phyloP scores from a whole-genome alignment of 345 rosid genomes.

The Limnanthes douglasii region DNA sequence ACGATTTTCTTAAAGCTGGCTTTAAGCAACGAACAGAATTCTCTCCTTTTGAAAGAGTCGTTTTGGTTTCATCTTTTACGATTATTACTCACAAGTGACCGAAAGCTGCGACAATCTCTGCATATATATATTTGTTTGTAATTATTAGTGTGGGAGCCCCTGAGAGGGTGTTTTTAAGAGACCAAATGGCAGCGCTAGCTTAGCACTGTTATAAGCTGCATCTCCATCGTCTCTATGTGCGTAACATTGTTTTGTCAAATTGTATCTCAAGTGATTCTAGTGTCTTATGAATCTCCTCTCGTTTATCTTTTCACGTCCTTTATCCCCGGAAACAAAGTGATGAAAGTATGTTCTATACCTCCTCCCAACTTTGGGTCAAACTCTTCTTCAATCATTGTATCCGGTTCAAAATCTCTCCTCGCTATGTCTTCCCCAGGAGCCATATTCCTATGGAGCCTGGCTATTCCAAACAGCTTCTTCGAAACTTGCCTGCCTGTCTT shows the following conservation, averaged over 20 bases:
- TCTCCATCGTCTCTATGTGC: constrained; percentile 8
- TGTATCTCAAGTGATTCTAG: constrained; percentile 9
- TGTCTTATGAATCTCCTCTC: constrained; percentile 13
- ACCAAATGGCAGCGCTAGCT: constrained; percentile 15
- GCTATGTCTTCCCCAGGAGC: constrained; percentile 58
- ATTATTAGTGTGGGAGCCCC: constrained; percentile 9
- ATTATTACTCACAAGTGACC: constrained; percentile 14
- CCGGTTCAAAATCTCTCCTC: constrained; percentile 34
- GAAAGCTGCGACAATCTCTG: constrained; percentile 19
- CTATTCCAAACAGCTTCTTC: constrained; percentile 14
- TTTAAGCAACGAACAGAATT: too few species aligned
- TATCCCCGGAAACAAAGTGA: constrained; percentile 14
- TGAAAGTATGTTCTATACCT: constrained; percentile 14
- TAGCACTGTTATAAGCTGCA: constrained; percentile 18
- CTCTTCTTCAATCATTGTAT: constrained; percentile 20
- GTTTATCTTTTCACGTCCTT: constrained; percentile 6
- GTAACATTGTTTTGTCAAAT: constrained; percentile 8
- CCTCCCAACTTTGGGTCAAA: constrained; percentile 12
- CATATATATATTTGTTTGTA: constrained; percentile 14
- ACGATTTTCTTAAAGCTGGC: too few species aligned
- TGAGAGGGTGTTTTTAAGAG: constrained; percentile 12
- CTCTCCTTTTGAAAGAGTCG: constrained; percentile 14
- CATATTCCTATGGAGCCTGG: constrained; percentile 28
- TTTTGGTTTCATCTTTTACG: constrained; percentile 16
- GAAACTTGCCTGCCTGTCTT: too few species aligned